Evolutionary conservation across 2,329 filamentous ascomycete species (phyloP).

Genomic region (Xylaria hypoxylon): DNA sequence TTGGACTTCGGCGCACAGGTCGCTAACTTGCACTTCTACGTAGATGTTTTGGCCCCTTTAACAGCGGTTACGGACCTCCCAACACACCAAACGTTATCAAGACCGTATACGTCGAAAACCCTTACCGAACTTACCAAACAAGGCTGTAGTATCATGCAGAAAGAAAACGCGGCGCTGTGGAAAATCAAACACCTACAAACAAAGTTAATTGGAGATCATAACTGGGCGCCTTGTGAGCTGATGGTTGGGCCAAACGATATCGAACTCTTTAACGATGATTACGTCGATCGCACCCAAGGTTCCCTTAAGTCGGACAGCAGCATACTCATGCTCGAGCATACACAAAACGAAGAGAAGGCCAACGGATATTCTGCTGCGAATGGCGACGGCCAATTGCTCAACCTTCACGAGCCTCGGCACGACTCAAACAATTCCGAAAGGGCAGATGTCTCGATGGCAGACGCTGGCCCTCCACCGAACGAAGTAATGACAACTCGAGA

Average conservation of each 20-base stretch:
- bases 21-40: slow-evolving; percentile 17
- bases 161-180: slow-evolving; percentile 79
- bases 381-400: slow-evolving; percentile 37
- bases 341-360: slow-evolving; percentile 36
- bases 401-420: slow-evolving; percentile 26
- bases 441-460: slow-evolving; percentile 49
- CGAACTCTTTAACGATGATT: slow-evolving; percentile 64
- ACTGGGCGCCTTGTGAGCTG: slow-evolving; percentile 71
- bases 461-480: slow-evolving; percentile 40
- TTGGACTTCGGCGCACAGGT: not conserved
- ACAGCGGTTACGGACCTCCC: slow-evolving; percentile 80
- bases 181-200: slow-evolving; percentile 80
- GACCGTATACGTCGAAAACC: slow-evolving; percentile 79
- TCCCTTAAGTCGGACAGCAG: slow-evolving; percentile 44
- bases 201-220: slow-evolving; percentile 79
- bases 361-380: slow-evolving; percentile 42
- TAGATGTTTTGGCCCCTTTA: slow-evolving; percentile 80
- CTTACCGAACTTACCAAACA: slow-evolving; percentile 77
- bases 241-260: slow-evolving; percentile 68
- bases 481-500: slow-evolving; percentile 39
- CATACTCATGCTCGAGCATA: slow-evolving; percentile 41
- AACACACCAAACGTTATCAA: slow-evolving; percentile 78
- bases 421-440: slow-evolving; percentile 35
- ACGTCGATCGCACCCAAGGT: slow-evolving; percentile 48
- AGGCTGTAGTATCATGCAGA: slow-evolving; percentile 76